phyloP scores from a whole-genome alignment of 768 basidiomycete genomes.

The Amanita fuliginea region DNA sequence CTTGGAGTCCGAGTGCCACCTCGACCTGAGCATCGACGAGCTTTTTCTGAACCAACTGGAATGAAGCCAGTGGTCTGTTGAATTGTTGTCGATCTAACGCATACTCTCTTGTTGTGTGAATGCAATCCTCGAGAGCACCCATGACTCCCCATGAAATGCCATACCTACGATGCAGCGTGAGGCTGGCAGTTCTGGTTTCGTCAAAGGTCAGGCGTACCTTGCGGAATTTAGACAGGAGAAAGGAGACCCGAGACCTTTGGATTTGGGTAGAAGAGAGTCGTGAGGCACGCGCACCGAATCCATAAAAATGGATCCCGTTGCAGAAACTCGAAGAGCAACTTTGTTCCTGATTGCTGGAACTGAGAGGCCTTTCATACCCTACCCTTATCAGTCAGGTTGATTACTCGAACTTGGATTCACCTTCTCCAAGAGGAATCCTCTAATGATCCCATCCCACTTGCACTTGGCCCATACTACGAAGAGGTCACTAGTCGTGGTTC shows the following conservation, averaged over 20 bases:
- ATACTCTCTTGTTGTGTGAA: slow-evolving; percentile 66
- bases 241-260: slow-evolving; percentile 68
- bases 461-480: slow-evolving; percentile 93
- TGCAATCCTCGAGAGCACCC: slow-evolving; percentile 91
- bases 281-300: slow-evolving; percentile 74
- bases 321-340: slow-evolving; percentile 75
- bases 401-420: neutral
- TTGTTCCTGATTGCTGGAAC: slow-evolving; percentile 91
- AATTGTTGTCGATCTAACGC: slow-evolving; percentile 90
- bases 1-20: slow-evolving; percentile 64
- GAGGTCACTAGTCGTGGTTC: slow-evolving; percentile 46
- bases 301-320: slow-evolving; percentile 86
- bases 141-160: slow-evolving; percentile 95
- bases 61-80: slow-evolving; percentile 78
- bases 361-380: slow-evolving; percentile 76
- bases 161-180: slow-evolving; percentile 29
- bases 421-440: slow-evolving; percentile 89
- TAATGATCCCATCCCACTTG: slow-evolving; percentile 86
- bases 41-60: slow-evolving; percentile 98
- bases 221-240: slow-evolving; percentile 93
- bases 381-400: neutral
- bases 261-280: slow-evolving; percentile 68
- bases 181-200: slow-evolving; percentile 3
- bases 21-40: slow-evolving; percentile 90
- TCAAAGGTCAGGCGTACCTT: slow-evolving; percentile 26